Evolutionary conservation across 495 filamentous ascomycete genomes (phyloP).

Genomic region (Evernia prunastri): DNA sequence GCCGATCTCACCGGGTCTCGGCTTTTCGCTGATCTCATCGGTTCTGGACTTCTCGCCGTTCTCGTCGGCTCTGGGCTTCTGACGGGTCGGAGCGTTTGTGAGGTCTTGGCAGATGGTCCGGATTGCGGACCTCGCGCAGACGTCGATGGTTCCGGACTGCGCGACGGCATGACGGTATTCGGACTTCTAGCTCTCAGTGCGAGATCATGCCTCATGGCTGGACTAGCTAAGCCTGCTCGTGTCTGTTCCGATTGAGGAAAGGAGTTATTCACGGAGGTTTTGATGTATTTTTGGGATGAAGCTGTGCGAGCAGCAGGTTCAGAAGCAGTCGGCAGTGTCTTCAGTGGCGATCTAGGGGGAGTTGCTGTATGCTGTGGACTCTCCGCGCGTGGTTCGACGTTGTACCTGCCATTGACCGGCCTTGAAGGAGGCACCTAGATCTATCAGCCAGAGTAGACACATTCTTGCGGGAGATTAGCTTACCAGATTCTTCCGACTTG

Average conservation of each 20-base stretch:
- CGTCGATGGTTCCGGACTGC: constrained; percentile 17
- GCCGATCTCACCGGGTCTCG: constrained; percentile 12
- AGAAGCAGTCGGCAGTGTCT: constrained; percentile 25
- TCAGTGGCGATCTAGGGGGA: constrained; percentile 26
- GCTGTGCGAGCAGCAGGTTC: constrained; percentile 18
- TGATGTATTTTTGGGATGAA: constrained; percentile 23
- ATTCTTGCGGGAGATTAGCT: constrained; percentile 20
- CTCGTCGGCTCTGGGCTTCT: constrained; percentile 17
- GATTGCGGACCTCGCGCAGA: constrained; percentile 16
- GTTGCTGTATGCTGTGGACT: constrained; percentile 21
- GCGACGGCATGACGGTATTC: constrained; percentile 8
- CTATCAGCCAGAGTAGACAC: constrained; percentile 9
- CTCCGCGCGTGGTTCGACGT: constrained; percentile 18
- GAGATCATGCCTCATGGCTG: constrained; percentile 11
- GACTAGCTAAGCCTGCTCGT: constrained; percentile 6
- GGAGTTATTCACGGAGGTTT: constrained; percentile 14
- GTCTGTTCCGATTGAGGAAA: constrained; percentile 23
- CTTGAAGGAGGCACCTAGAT: constrained; percentile 22
- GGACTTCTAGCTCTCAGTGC: not conserved
- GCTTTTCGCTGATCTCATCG: constrained; percentile 3
- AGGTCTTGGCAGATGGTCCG: constrained; percentile 12
- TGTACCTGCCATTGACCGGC: constrained; percentile 25
- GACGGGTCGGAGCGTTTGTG: constrained; percentile 16
- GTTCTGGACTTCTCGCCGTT: constrained; percentile 13
- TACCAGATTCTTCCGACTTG: constrained; percentile 56